Percentiles rank a stretch among this genome's conserved stretches.
phyloP scores from a whole-genome alignment of 2,329 filamentous ascomycete genomes.

The Colletotrichum lindemuthianum region DNA sequence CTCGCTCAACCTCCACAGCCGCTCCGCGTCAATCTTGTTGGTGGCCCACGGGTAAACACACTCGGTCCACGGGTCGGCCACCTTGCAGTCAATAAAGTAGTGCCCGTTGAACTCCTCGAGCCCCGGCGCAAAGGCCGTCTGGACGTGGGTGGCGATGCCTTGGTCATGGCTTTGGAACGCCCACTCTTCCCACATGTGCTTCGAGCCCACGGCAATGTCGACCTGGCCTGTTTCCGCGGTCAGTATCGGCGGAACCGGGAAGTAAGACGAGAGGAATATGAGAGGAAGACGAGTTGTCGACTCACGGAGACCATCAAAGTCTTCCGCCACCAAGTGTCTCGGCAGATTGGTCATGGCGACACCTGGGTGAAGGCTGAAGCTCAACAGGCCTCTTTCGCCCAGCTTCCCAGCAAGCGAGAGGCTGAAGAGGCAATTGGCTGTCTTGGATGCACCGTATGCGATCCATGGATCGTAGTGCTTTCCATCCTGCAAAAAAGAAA shows the following conservation, averaged over 20 bases:
- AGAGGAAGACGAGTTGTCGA: background rate
- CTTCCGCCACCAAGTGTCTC: slow-evolving; percentile 27
- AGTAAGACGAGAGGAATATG: no score
- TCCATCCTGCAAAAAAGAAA: slow-evolving; percentile 14
- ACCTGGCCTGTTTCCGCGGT: background rate
- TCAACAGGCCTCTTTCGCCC: slow-evolving; percentile 40
- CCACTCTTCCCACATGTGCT: slow-evolving; percentile 32
- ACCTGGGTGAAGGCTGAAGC: slow-evolving; percentile 49
- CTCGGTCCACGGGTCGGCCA: slow-evolving; percentile 40
- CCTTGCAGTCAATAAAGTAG: slow-evolving; percentile 43
- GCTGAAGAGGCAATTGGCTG: slow-evolving; percentile 45
- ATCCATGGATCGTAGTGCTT: slow-evolving; percentile 40
- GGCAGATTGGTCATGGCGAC: slow-evolving; percentile 39
- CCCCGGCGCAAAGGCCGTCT: slow-evolving; percentile 45
- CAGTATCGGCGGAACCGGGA: background rate
- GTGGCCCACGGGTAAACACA: slow-evolving; percentile 43
- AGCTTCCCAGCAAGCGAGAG: slow-evolving; percentile 45
- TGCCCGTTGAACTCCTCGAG: slow-evolving; percentile 39
- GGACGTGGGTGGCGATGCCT: slow-evolving; percentile 44
- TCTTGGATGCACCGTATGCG: slow-evolving; percentile 43
- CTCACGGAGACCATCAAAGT: slow-evolving; percentile 18
- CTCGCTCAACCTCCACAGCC: slow-evolving; percentile 48
- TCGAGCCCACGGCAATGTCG: slow-evolving; percentile 32
- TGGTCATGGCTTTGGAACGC: slow-evolving; percentile 42
- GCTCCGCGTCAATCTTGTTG: slow-evolving; percentile 42